Conservation (phyloP, 139 green algal genomes). For the Astrephomene gubernaculifera region DNA sequence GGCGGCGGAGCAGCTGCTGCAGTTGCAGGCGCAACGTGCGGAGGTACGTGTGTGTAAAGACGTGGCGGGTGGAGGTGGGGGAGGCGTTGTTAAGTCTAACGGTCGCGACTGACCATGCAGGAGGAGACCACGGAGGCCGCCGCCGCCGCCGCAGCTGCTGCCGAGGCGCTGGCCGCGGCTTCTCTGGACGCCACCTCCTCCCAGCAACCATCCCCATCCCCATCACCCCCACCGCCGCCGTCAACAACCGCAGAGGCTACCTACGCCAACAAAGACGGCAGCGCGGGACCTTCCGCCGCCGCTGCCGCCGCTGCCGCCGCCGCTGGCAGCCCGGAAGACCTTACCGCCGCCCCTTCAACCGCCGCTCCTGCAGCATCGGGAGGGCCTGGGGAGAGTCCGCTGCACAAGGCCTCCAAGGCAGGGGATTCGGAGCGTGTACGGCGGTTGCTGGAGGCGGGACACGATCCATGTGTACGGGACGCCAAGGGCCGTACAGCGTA, state of each 20-base stretch:
- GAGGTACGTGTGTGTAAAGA: neutral
- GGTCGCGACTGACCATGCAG: neutral
- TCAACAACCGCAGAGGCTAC: neutral
- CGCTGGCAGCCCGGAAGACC: neutral
- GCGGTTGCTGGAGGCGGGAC: constrained; percentile 54
- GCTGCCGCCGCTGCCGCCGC: constrained; percentile 27
- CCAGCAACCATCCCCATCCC: neutral
- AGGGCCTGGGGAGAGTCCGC: constrained; percentile 30
- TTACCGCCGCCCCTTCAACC: too few relatives aligned
- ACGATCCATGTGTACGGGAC: constrained; percentile 61
- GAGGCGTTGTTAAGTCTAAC: neutral
- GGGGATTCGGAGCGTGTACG: constrained; percentile 64
- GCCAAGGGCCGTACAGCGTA: constrained; percentile 73
- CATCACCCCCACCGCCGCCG: too few relatives aligned
- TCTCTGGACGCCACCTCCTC: constrained; percentile 2
- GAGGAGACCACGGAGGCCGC: neutral
- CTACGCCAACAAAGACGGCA: neutral
- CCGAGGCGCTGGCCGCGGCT: constrained; percentile 7
- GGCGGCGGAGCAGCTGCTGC: constrained; percentile 21
- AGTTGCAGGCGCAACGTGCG: constrained; percentile 30
- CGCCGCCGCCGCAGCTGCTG: neutral
- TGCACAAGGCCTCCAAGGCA: constrained; percentile 60
- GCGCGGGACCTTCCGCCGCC: neutral
- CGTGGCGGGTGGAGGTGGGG: neutral
- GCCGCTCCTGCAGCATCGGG: constrained; percentile 6